Evolutionary conservation across 2,329 filamentous ascomycete species (phyloP), one percentile per base, ranked within the genome.

Genomic region (Sporothrix dimorphospora): DNA sequence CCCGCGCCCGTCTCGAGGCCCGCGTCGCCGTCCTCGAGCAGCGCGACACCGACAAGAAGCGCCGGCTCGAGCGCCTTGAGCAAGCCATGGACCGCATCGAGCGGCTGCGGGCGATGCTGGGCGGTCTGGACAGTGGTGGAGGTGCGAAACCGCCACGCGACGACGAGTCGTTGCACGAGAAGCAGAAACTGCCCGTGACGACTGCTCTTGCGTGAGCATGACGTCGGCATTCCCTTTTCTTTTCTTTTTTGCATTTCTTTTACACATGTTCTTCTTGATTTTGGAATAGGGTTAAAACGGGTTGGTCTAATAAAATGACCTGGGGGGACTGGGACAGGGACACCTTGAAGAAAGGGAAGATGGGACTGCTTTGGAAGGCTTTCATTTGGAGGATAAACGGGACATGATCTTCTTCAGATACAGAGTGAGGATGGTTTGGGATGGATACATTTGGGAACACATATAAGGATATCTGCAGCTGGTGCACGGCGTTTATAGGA

Each of bases 61-160:
- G 84, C 72, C 82, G 93, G 68, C 78, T 96, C 75, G 92, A 93
- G 73, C 84, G 87, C 77, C 78, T 96, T 70, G 93, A 96, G 82
- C 85, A 87, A 47, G 92, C 92, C 21, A 86, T 94, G 78, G 85
- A 82, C 65, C 85, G 92, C 77, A 92, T 95, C 76, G 91, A 94
- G 78, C 85, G 90, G 75, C 91, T 92, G 4, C 87, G 89, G 78
- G 84, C 84, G 3, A 78, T 94, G 78, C 78, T 94, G 73, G 82
- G 80, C 69, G 19, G 3, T 30, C 49, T 38, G 51, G 45, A 71
- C 21, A 53, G 19, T 14, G 16, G 16, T 16, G 9, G 4, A 14
- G n/a, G 21, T 14, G 6, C 40, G 16, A 66, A 19, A 14, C 63
- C 63, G 7, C 0, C 63, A 6, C 63, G 14, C 14, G 24, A 45